These are phyloP conservation scores for Cordyceps farinosa DNA, from an alignment of 2,329 filamentous ascomycete genomes.

Conservation along the genomic window DNA sequence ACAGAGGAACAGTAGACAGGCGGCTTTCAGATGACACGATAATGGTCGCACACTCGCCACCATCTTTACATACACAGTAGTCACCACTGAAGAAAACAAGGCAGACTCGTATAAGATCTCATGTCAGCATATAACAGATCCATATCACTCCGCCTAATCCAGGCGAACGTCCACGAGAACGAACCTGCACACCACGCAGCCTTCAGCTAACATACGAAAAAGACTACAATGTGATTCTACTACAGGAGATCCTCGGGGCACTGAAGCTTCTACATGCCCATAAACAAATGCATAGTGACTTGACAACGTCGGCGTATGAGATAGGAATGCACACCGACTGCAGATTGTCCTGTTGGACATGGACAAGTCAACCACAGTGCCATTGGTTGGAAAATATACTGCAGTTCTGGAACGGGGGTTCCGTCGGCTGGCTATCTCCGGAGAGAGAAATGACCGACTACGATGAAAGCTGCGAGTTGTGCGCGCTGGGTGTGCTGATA, in stretches of 20 bases:
- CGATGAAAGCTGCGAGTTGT: background rate
- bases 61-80: background rate
- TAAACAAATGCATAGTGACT: too few species aligned
- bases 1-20: too few species aligned
- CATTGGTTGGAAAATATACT: too few species aligned
- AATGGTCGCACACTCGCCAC: background rate
- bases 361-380: too few species aligned
- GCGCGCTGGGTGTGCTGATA: background rate
- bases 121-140: background rate
- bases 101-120: background rate
- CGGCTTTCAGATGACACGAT: background rate
- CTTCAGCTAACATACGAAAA: slow-evolving; percentile 6
- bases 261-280: too few species aligned
- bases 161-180: slow-evolving; percentile 6
- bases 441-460: background rate
- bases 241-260: background rate
- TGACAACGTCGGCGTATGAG: too few species aligned
- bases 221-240: slow-evolving; percentile 3
- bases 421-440: background rate
- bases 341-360: too few species aligned
- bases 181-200: background rate
- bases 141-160: slow-evolving; percentile 2
- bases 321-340: too few species aligned
- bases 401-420: too few species aligned
- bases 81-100: background rate